A percentile compares a stretch with the other conserved stretches of the same genome.
Conservation (phyloP, 805 yeast genomes). For the Candida ponderosae region DNA sequence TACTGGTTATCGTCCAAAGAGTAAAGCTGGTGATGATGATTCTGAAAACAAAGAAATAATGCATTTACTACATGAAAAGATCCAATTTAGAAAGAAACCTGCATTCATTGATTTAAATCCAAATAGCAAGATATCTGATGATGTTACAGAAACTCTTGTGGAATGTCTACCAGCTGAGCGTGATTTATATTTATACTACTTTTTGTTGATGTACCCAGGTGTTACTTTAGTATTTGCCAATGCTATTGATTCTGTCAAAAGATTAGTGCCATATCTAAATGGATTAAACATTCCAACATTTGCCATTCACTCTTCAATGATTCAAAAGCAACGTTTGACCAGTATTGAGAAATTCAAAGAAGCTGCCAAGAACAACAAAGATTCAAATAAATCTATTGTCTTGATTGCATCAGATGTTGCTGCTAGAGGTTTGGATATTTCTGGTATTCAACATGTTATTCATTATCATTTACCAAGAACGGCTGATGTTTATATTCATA, state of each 20-base stretch:
- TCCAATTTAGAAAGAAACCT: constrained; percentile 69
- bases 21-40: constrained; percentile 12
- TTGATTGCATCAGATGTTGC: constrained; percentile 96
- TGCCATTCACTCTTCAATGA: constrained; percentile 88
- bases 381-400: constrained; percentile 48
- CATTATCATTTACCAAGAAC: constrained; percentile 93
- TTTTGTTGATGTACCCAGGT: constrained; percentile 79
- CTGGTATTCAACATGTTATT: constrained; percentile 84
- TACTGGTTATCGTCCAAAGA: constrained; percentile 23
- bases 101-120: constrained; percentile 81
- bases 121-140: constrained; percentile 64
- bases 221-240: constrained; percentile 87
- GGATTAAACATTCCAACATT: constrained; percentile 61
- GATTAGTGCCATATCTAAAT: constrained; percentile 68
- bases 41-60: constrained; percentile 50
- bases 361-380: constrained; percentile 30
- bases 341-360: constrained; percentile 74
- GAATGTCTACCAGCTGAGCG: constrained; percentile 90
- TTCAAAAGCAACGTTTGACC: constrained; percentile 85
- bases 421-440: constrained; percentile 94
- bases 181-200: constrained; percentile 85
- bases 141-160: constrained; percentile 75
- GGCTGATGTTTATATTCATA: constrained; percentile 90
- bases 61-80: constrained; percentile 55
- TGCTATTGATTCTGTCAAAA: constrained; percentile 89